Evolutionary conservation across 768 basidiomycete genomes (phyloP), one percentile per base, ranked within the genome.

Genomic region (Cantharellus anzutake): DNA sequence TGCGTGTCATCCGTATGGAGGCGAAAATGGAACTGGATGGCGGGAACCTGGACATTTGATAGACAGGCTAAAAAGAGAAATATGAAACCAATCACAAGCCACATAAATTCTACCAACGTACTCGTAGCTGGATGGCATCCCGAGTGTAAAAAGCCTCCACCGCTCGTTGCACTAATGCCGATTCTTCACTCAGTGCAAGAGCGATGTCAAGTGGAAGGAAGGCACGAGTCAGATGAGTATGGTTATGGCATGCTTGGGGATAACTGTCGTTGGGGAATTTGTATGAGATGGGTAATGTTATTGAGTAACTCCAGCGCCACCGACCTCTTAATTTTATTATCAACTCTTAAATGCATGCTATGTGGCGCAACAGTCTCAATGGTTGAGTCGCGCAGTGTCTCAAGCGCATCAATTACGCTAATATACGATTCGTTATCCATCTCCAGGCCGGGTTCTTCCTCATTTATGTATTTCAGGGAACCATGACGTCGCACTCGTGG

Each of bases 71-170:
- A 3, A 5, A 20, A 34, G 16, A 37, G 39, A 2, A n/a, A 34
- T 42, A 4, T 35, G 4, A 48, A 42, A n/a, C 5, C 3, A 38
- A 11, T 55, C 34, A 37, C 41, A n/a, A 40, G 48, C 3, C 4
- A 58, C 51, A 29, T 29, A 0, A 29, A 29, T 29, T 1, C 20
- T 29, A 40, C 29, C 41, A 50, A 69, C 82, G 70, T 70, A 94
- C 89, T 42, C 92, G 81, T 59, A 97, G 73, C 69, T 93, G 91
- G 11, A 84, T 74, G 0, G 87, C 86, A 73, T 98, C 96, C 58
- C 96, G 78, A 2, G 92, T 96, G 69, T 99, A 99, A 69, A 99
- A 99, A 3, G 86, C 78, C 70, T 93, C 92, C 2, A 86, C 78
- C 0, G 93, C 86, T 66, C 82, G 84, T 65, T 97, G 91, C 14